These are phyloP conservation scores for Malassezia sympodialis DNA, from an alignment of 1,284 basidiomycete species.

Conservation along the genomic window DNA sequence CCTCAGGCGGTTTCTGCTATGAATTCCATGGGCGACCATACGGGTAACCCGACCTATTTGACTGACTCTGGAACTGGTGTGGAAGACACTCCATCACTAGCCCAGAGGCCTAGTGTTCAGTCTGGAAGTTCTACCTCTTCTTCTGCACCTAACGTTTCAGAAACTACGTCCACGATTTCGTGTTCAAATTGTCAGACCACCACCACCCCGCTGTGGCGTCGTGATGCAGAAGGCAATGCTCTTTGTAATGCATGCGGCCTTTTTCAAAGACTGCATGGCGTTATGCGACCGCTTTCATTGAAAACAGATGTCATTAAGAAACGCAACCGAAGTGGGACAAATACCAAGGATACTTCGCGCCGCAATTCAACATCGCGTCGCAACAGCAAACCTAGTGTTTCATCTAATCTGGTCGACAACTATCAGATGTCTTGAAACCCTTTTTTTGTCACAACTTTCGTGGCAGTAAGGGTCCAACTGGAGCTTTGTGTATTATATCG, in stretches of 20 bases:
- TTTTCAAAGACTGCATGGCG: slow-evolving; percentile 78
- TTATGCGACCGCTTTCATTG: slow-evolving; percentile 79
- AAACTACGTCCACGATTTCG: slow-evolving; percentile 55
- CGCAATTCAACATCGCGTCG: not conserved
- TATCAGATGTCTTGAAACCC: not conserved
- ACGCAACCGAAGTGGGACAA: slow-evolving; percentile 51
- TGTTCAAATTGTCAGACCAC: slow-evolving; percentile 93
- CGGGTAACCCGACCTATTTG: not conserved
- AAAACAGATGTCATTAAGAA: slow-evolving; percentile 99
- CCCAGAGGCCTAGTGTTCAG: not conserved
- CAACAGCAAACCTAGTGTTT: not conserved
- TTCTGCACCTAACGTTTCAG: slow-evolving; percentile 16
- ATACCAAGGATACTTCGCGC: not conserved
- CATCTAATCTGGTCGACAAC: not conserved
- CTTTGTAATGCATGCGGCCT: slow-evolving; percentile 56
- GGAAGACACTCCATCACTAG: not conserved
- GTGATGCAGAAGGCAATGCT: slow-evolving; percentile 88
- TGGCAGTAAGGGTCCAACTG: not conserved
- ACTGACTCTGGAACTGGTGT: not conserved
- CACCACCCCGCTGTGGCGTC: slow-evolving; percentile 86
- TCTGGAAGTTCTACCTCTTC: not conserved
- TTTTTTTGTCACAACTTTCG: not conserved
- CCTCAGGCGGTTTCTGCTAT: not conserved
- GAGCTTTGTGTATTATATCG: not conserved
- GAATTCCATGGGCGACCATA: not conserved